Evolutionary conservation across 129 eudicot species (phyloP), one percentile per base, ranked within the genome.

Genomic region (Sambucus nigra): DNA sequence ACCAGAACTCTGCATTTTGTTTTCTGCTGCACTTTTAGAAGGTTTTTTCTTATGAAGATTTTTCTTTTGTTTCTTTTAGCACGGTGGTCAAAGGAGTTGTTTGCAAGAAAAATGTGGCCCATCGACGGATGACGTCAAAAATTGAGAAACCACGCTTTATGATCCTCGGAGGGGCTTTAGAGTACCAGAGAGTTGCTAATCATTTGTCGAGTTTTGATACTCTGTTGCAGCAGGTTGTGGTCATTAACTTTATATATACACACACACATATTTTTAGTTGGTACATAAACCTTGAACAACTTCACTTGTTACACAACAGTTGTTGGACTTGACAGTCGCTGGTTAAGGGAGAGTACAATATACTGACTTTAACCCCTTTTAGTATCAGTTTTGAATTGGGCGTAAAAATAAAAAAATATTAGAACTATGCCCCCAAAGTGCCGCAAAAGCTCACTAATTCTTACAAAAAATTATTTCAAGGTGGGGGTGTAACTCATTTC

Each of bases 61-160:
- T 55, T 59, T 21, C 25, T 68, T 35, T 12, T 1, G 8, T 35
- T 35, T 35, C 42, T 35, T 27, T 25, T 26, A 92, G 99, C 42
- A 44, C 73, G 64, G 91, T 92, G 51, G 69, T 92, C 59, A 86
- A 73, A 78, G 99, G 99, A 59, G 79, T 92, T 72, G 99, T 86
- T 60, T 92, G 94, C 66, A 92, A 92, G 82, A 92, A 92, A 70
- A 92, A 92, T 60, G 95, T 92, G 71, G 99, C 96, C 67, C 95
- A 92, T 69, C 84, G 99, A 50, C 68, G 94, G 59, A 92, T 92
- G 99, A 55, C 87, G 42, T 76, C 96, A 52, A 92, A 69, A 64
- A 61, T 86, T 49, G 99, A 86, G 67, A 86, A 80, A 59, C 80
- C 99, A 27, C 91, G 94, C 28, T 61, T 82, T 51, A 59, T 92